A percentile compares a stretch with the other conserved stretches of the same genome.
Evolutionary conservation across 495 filamentous ascomycete genomes (phyloP).

Genomic region (Penicillium subrubescens): DNA sequence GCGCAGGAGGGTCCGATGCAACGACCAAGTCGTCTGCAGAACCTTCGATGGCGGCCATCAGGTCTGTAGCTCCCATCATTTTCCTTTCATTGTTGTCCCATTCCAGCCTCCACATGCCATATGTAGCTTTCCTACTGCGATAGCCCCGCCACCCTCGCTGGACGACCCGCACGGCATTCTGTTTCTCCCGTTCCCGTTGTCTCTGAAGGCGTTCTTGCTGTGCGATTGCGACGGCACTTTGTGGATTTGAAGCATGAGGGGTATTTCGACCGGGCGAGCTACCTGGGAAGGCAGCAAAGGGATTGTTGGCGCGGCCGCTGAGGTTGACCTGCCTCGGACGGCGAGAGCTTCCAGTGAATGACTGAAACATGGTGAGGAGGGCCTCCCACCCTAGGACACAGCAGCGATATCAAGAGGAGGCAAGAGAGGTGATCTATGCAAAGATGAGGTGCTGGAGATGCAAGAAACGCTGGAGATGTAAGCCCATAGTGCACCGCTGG

Average conservation of each 20-base stretch:
- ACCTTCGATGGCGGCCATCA: neutral
- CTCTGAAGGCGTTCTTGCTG: conserved; percentile 79
- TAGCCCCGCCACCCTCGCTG: conserved; percentile 87
- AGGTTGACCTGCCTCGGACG: conserved; percentile 91
- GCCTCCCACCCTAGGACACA: conserved; percentile 16
- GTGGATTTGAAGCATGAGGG: conserved; percentile 58
- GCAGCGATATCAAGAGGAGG: neutral
- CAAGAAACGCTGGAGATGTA: conserved; percentile 19
- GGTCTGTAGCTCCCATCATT: conserved; percentile 15
- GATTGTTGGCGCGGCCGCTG: conserved; percentile 78
- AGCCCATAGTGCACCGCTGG: conserved; percentile 31
- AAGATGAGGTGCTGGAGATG: conserved; percentile 16
- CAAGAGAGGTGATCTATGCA: conserved; percentile 4
- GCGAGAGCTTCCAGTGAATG: conserved; percentile 85
- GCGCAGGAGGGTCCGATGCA: conserved; percentile 23
- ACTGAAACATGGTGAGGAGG: conserved; percentile 71
- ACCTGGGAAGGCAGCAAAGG: conserved; percentile 61
- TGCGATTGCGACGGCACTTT: conserved; percentile 79
- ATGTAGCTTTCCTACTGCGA: conserved; percentile 59
- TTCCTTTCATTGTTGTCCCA: conserved; percentile 62
- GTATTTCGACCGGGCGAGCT: conserved; percentile 34
- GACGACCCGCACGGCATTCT: conserved; percentile 72
- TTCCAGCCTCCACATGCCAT: conserved; percentile 58
- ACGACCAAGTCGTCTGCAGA: conserved; percentile 3
- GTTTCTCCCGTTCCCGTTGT: conserved; percentile 77